These are phyloP conservation scores for Trichoderma hamatum DNA, from an alignment of 2,329 filamentous ascomycete genomes.

Conservation along the genomic window DNA sequence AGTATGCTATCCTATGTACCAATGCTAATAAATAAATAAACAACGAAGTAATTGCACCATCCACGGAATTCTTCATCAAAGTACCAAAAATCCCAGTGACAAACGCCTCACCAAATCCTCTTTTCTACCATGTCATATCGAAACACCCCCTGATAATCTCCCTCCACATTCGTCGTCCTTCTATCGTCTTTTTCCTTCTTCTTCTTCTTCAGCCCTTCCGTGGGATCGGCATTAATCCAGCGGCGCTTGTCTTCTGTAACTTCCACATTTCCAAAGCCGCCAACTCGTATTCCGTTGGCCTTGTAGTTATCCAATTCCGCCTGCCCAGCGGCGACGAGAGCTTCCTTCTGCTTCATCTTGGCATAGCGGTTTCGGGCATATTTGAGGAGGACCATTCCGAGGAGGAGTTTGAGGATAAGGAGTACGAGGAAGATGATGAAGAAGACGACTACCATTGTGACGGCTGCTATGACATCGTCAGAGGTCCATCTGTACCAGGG, in stretches of 20 bases:
- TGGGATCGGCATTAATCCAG: slow-evolving; percentile 86
- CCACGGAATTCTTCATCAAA: neutral
- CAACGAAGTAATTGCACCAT: neutral
- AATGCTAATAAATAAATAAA: neutral
- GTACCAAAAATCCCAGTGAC: neutral
- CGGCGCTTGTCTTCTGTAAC: slow-evolving; percentile 83
- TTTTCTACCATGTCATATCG: slow-evolving; percentile 96
- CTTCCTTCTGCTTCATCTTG: slow-evolving; percentile 74
- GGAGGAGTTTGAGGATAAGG: slow-evolving; percentile 78
- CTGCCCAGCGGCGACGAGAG: slow-evolving; percentile 50
- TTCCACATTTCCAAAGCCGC: slow-evolving; percentile 84
- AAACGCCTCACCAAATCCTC: slow-evolving; percentile 75
- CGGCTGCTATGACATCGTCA: slow-evolving; percentile 73
- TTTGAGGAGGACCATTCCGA: slow-evolving; percentile 84
- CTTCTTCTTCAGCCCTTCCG: slow-evolving; percentile 65
- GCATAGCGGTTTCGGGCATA: slow-evolving; percentile 80
- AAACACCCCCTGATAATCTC: slow-evolving; percentile 65
- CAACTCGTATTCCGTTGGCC: slow-evolving; percentile 73
- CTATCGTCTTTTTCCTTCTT: slow-evolving; percentile 56
- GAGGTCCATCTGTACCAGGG: slow-evolving; percentile 62
- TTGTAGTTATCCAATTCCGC: slow-evolving; percentile 60
- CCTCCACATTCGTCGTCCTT: slow-evolving; percentile 27
- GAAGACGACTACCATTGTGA: slow-evolving; percentile 86
- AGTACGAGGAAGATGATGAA: slow-evolving; percentile 83
- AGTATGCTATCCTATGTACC: neutral